Percentiles rank a stretch among this genome's conserved stretches.
Evolutionary conservation across 2,329 filamentous ascomycete genomes (phyloP).

Genomic region (Dothiorella sarmentorum): DNA sequence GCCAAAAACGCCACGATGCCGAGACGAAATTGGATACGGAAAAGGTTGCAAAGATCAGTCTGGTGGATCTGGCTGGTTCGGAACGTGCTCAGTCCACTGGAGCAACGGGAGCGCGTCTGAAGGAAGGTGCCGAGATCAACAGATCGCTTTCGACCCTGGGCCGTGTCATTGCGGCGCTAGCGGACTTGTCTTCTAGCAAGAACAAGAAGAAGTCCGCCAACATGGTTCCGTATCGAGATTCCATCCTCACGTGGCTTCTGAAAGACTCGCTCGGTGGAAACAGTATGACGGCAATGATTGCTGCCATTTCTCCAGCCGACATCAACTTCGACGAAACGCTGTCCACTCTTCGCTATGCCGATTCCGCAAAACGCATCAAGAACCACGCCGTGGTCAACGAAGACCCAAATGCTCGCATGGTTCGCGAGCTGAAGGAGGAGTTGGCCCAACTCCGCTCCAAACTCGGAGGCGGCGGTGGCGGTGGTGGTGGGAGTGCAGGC

Average conservation of each 20-base stretch:
- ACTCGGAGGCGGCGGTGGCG: constrained; percentile 52
- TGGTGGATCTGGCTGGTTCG: constrained; percentile 96
- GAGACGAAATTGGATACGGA: constrained; percentile 97
- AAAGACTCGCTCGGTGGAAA: constrained; percentile 98
- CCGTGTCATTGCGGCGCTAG: constrained; percentile 93
- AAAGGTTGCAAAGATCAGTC: constrained; percentile 95
- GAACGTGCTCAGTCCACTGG: constrained; percentile 97
- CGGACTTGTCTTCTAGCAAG: constrained; percentile 80
- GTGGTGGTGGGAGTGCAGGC: constrained; percentile 37
- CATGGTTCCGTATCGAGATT: constrained; percentile 95
- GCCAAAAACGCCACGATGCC: constrained; percentile 84
- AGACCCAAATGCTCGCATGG: constrained; percentile 98
- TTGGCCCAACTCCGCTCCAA: constrained; percentile 82
- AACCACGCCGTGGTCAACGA: constrained; percentile 99
- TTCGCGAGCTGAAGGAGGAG: constrained; percentile 95
- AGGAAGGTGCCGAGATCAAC: constrained; percentile 98
- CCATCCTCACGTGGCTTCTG: constrained; percentile 89
- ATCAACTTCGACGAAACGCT: constrained; percentile 99
- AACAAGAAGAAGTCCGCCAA: constrained; percentile 74
- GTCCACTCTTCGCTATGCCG: constrained; percentile 91
- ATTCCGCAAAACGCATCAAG: constrained; percentile 98
- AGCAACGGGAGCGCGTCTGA: constrained; percentile 88
- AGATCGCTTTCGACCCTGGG: constrained; percentile 92
- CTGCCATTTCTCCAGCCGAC: constrained; percentile 94
- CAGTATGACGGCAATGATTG: constrained; percentile 99